Evolutionary conservation across 2,329 filamentous ascomycete species (phyloP).

Genomic region (Fusarium ramigenum): DNA sequence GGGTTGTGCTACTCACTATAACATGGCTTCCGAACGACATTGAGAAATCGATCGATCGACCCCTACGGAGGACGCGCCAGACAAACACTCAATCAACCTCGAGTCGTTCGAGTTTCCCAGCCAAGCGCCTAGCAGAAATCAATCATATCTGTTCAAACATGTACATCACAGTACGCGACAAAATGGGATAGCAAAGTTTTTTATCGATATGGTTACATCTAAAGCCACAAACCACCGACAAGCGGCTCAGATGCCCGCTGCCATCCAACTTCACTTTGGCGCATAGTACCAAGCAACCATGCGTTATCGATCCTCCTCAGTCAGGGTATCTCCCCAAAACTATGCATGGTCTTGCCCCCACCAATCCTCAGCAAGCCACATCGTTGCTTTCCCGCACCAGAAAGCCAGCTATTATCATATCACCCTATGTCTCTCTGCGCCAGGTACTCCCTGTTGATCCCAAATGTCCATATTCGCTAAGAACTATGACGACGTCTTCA

Average conservation of each 20-base stretch:
- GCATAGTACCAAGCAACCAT: constrained; percentile 12
- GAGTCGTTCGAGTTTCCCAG: not conserved
- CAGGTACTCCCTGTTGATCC: not conserved
- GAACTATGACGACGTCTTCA: constrained; percentile 25
- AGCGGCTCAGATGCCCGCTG: constrained; percentile 18
- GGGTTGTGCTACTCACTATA: not conserved
- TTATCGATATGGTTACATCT: constrained; percentile 17
- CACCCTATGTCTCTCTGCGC: not conserved
- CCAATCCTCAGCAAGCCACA: not conserved
- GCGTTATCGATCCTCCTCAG: not conserved
- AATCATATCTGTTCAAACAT: not conserved
- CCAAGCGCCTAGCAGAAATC: not conserved
- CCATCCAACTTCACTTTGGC: constrained; percentile 5
- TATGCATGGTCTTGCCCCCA: not conserved
- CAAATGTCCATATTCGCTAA: constrained; percentile 18
- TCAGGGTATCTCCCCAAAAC: constrained; percentile 12
- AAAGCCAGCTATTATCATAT: not conserved
- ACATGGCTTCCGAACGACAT: not conserved
- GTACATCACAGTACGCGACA: not conserved
- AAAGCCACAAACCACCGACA: not conserved
- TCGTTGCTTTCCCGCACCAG: not conserved
- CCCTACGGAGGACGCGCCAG: too few species aligned
- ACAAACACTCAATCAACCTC: not conserved
- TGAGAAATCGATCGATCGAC: not conserved
- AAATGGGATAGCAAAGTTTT: constrained; percentile 7